A percentile compares a stretch with the other conserved stretches of the same genome.
Evolutionary conservation across 2,329 filamentous ascomycete species (phyloP).

Genomic region (Pseudocercospora macadamiae): DNA sequence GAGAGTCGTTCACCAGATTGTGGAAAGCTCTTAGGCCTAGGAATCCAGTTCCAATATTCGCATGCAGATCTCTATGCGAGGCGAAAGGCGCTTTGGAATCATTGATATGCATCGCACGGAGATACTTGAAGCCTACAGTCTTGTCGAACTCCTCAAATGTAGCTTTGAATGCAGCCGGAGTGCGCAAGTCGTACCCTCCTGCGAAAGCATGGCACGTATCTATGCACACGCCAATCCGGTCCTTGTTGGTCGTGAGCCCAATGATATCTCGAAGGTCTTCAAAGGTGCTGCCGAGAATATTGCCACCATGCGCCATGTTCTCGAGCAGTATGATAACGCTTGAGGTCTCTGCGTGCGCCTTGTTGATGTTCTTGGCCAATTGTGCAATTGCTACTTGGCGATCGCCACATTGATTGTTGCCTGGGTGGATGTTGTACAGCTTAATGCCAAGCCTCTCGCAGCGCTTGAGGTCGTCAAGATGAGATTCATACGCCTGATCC

Average conservation of each 20-base stretch:
- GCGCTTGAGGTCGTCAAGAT: slow-evolving; percentile 83
- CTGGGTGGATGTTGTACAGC: slow-evolving; percentile 98
- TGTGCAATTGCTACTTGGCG: slow-evolving; percentile 72
- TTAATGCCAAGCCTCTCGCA: slow-evolving; percentile 84
- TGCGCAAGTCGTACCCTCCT: slow-evolving; percentile 85
- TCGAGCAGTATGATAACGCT: slow-evolving; percentile 88
- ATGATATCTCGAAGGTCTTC: slow-evolving; percentile 88
- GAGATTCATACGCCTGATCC: slow-evolving; percentile 80
- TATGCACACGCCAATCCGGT: slow-evolving; percentile 87
- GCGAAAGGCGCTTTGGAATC: slow-evolving; percentile 89
- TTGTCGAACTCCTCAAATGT: slow-evolving; percentile 78
- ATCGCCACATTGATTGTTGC: slow-evolving; percentile 66
- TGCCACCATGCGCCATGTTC: slow-evolving; percentile 92
- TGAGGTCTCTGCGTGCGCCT: slow-evolving; percentile 67
- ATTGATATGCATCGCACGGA: slow-evolving; percentile 88
- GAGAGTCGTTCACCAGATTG: slow-evolving; percentile 79
- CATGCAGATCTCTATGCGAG: slow-evolving; percentile 85
- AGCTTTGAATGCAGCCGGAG: slow-evolving; percentile 69
- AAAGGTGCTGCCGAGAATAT: slow-evolving; percentile 82
- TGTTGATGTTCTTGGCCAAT: slow-evolving; percentile 81
- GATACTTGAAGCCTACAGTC: slow-evolving; percentile 75
- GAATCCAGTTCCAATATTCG: slow-evolving; percentile 95
- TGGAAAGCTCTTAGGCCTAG: slow-evolving; percentile 89
- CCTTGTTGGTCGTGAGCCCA: slow-evolving; percentile 74
- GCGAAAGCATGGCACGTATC: slow-evolving; percentile 98